Base-by-base conservation (phyloP, 2,329 filamentous ascomycete genomes). In the Xylaria sp. region DNA sequence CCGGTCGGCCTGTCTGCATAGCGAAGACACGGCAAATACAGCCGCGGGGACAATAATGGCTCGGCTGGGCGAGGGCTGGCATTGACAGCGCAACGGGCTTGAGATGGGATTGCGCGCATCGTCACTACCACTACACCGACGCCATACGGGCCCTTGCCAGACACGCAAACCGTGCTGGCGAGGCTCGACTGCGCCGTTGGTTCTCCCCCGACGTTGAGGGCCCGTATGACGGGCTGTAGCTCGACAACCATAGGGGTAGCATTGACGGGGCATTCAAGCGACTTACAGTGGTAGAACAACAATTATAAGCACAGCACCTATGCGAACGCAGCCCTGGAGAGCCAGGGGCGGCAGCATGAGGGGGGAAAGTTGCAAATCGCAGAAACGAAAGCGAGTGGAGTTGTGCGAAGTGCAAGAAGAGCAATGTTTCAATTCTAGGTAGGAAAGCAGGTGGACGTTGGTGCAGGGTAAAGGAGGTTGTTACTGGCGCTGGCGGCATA, bases 261-360 rank as follows among this genome's bases (percentile, higher is more conserved):
- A 48, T 54, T n/a, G 34, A 60, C 46, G 54, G 37, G 50, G 28
- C 46, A 39, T 41, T 57, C 46, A 28, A 31, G 71, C 7, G n/a
- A 71, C 69, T 73, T 51, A 73, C 71, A 67, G 66, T 71, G 52
- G 54, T 48, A 67, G 41, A 73, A 74, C 72, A 76, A 79, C 74
- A 78, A 78, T 69, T 77, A 80, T 77, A 80, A 72, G 75, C 75
- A 78, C 80, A 84, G 76, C 81, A 63, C 66, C 70, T 71, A 79
- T 79, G 78, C 75, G 72, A 75, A 77, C 66, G 80, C 82, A 79
- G 80, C 79, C 82, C 83, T 83, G 82, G 82, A 81, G 77, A 81
- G 80, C 82, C 82, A 82, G 82, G 82, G 79, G 80, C 81, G 80
- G 77, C 81, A 82, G 77, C 77, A 74, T 76, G 77, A 73, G 76